Percentiles rank a stretch among this genome's conserved stretches.
These are phyloP conservation scores for Barbatosphaeria neglecta DNA, from an alignment of 495 filamentous ascomycete genomes.

Conservation along the genomic window DNA sequence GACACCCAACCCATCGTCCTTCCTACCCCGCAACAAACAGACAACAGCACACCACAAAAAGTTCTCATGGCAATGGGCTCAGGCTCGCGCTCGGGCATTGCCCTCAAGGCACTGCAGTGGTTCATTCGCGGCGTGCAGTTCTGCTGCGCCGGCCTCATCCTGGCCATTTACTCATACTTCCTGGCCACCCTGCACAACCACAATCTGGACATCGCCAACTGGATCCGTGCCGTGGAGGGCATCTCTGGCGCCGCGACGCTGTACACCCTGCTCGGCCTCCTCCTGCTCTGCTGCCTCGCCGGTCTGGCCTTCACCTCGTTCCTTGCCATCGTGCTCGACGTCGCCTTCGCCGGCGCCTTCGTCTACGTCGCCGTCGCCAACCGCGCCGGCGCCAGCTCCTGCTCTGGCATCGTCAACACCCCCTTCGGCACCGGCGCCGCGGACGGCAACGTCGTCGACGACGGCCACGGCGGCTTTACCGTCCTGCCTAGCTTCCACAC, in stretches of 20 bases:
- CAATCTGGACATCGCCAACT: slow-evolving; percentile 45
- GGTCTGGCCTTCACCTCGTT: slow-evolving; percentile 55
- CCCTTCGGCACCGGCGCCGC: slow-evolving; percentile 52
- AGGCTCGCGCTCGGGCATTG: slow-evolving; percentile 36
- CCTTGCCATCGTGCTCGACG: slow-evolving; percentile 55
- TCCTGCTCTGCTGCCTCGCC: slow-evolving; percentile 69
- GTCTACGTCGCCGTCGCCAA: slow-evolving; percentile 52
- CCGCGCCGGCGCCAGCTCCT: slow-evolving; percentile 49
- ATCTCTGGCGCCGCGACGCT: slow-evolving; percentile 61
- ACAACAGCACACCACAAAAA: too few species aligned
- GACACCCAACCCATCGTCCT: too few species aligned
- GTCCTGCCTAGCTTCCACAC: slow-evolving; percentile 37
- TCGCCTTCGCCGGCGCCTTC: slow-evolving; percentile 45
- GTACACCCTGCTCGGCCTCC: slow-evolving; percentile 56
- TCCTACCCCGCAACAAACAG: too few species aligned
- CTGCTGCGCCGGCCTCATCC: slow-evolving; percentile 54
- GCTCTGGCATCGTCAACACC: slow-evolving; percentile 52
- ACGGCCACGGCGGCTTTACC: slow-evolving; percentile 24
- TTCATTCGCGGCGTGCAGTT: slow-evolving; percentile 61
- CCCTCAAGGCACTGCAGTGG: slow-evolving; percentile 51
- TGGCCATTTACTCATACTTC: slow-evolving; percentile 75
- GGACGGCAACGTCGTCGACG: slow-evolving; percentile 20
- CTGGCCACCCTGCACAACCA: slow-evolving; percentile 48
- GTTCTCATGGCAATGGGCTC: slow-evolving; percentile 27
- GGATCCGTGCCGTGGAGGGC: slow-evolving; percentile 68